phyloP scores from a whole-genome alignment of 345 rosid genomes.

The Citrus mangshanensis region DNA sequence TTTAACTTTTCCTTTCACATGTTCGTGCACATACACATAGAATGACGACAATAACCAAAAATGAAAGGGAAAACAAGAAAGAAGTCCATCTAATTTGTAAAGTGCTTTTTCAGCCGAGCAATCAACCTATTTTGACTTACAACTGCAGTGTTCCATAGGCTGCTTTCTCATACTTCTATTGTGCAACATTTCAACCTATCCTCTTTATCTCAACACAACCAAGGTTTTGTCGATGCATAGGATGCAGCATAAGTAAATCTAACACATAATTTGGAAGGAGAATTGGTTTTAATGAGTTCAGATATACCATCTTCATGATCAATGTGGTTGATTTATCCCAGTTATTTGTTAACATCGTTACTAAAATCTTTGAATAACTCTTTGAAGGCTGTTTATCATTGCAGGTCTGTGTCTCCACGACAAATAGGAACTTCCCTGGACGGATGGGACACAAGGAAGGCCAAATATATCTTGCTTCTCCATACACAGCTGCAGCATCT shows the following conservation, averaged over 20 bases:
- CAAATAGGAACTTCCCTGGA: slow-evolving; percentile 99
- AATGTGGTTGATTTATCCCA: not conserved
- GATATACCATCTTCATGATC: not conserved
- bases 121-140: not conserved
- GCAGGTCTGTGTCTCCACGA: slow-evolving; percentile 75
- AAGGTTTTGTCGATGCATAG: not conserved
- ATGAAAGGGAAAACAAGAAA: not conserved
- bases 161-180: too few relatives aligned
- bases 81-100: too few relatives aligned
- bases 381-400: not conserved
- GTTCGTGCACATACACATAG: not conserved
- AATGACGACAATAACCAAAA: too few relatives aligned
- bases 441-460: slow-evolving; percentile 99
- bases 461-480: slow-evolving; percentile 92
- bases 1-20: not conserved
- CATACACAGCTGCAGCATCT: slow-evolving; percentile 94
- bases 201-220: not conserved
- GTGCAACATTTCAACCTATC: not conserved
- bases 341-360: not conserved
- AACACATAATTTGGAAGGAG: not conserved
- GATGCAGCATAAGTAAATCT: not conserved
- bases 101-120: not conserved
- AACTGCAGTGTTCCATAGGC: not conserved
- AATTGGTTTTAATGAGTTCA: not conserved
- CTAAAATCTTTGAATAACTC: not conserved